Evolutionary conservation across 306 rosid species (phyloP), one percentile per base, ranked within the genome.

Genomic region (Prunus fruticosa): DNA sequence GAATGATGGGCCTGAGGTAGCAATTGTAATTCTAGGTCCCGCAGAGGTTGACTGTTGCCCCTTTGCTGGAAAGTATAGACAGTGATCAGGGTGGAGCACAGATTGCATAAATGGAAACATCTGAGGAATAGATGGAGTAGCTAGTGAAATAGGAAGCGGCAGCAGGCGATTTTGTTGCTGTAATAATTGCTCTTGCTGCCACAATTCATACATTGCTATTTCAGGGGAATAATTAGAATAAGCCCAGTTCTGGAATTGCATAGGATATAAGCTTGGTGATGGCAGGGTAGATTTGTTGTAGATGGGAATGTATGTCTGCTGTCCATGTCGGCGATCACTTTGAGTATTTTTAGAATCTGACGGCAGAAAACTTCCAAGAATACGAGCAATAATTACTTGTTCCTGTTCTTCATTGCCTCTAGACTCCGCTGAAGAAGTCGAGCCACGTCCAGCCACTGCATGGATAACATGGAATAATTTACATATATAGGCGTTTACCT

Each of bases 121-220:
- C 46, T 81, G 91, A 27, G 91, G 91, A 75, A 70, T 6, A 1
- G 87, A 78, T 30, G 93, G 85, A 61, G 68, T 77, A 38, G 86
- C 68, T 45, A 85, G 93, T 49, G 81, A 81, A 86, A 89, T 49
- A 67, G 96, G 80, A 69, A 90, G 79, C 1, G 88, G 83, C 79
- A 93, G 82, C 38, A 83, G 64, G 79, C 34, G 79, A 72, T 78
- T 80, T 69, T 89, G 91, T 70, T 87, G 93, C 79, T 76, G 96
- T 49, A 84, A 22, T 41, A 90, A 71, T 79, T 88, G 88, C 50
- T 93, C 89, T 73, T 88, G 93, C 81, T 89, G 92, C 96, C 97
- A 93, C 57, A 90, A 77, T 72, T 90, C 92, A 76, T 90, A 89
- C 77, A 87, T 75, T 66, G 88, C 78, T 76, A 82, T 57, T 68